Conservation (phyloP, 2,329 filamentous ascomycete species). For the Talaromyces sp. region DNA sequence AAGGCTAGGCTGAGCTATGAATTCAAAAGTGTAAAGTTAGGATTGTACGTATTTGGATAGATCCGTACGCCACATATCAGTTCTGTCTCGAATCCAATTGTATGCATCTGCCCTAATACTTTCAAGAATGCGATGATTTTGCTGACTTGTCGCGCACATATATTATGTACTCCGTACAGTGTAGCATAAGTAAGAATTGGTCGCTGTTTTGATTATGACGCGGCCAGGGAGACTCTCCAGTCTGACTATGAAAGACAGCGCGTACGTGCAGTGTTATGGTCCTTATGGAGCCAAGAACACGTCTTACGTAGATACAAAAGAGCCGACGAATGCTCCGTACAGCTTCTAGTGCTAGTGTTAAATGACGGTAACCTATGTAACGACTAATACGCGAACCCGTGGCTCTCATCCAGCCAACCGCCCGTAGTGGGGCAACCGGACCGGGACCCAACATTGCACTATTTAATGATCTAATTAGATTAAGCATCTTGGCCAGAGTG, state of each 20-base stretch:
- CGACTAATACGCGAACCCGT: slow-evolving; percentile 1
- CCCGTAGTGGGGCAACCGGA: slow-evolving; percentile 17
- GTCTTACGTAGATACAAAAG: not conserved
- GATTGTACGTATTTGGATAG: not conserved
- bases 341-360: not conserved
- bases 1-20: not conserved
- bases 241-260: not conserved
- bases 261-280: not conserved
- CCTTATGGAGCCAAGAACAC: not conserved
- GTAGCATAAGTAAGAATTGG: not conserved
- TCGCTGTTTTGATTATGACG: not conserved
- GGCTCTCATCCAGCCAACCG: slow-evolving; percentile 12
- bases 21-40: not conserved
- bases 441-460: slow-evolving; percentile 14
- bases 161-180: not conserved
- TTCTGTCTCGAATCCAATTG: not conserved
- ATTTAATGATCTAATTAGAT: slow-evolving; percentile 11
- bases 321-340: not conserved
- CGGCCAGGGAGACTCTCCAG: not conserved
- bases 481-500: slow-evolving; percentile 7
- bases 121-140: not conserved
- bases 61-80: not conserved
- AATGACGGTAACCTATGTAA: slow-evolving; percentile 2
- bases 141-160: not conserved
- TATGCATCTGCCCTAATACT: not conserved